phyloP scores from a whole-genome alignment of 2,329 filamentous ascomycete species.

The Ceratocystis ficicola region DNA sequence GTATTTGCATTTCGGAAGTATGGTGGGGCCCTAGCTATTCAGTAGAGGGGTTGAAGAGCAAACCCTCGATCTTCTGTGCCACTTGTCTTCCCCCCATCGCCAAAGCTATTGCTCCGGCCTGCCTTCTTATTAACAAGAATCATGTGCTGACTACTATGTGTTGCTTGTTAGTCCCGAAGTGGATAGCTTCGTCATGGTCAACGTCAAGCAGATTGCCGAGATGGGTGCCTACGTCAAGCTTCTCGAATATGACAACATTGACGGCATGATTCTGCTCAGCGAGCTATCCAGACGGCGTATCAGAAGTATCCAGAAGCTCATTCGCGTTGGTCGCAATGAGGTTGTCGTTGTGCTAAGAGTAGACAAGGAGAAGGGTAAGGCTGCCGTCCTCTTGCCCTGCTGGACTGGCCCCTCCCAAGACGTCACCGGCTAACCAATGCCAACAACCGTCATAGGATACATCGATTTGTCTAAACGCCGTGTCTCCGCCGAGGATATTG shows the following conservation, averaged over 20 bases:
- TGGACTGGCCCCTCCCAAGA: neutral
- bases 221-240: slow-evolving; percentile 99
- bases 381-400: neutral
- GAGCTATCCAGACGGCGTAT: slow-evolving; percentile 98
- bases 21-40: slow-evolving; percentile 27
- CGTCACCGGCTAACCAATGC: neutral
- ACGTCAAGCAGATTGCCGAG: slow-evolving; percentile 99
- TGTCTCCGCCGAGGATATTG: slow-evolving; percentile 92
- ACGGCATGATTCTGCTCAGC: slow-evolving; percentile 98
- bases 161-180: slow-evolving; percentile 55
- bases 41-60: neutral
- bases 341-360: slow-evolving; percentile 97
- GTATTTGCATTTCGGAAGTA: neutral
- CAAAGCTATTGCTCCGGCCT: neutral
- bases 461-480: slow-evolving; percentile 98
- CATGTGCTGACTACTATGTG: slow-evolving; percentile 18
- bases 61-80: too few relatives aligned
- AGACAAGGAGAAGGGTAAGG: slow-evolving; percentile 88
- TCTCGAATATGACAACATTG: slow-evolving; percentile 98
- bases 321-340: slow-evolving; percentile 93
- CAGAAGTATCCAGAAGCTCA: slow-evolving; percentile 96
- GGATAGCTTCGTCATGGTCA: slow-evolving; percentile 99
- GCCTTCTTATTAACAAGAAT: neutral
- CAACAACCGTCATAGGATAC: slow-evolving; percentile 43
- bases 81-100: neutral